Percentiles rank a stretch among this genome's conserved stretches.
phyloP scores from a whole-genome alignment of 2,329 filamentous ascomycete species.

The Exophiala dermatitidis region DNA sequence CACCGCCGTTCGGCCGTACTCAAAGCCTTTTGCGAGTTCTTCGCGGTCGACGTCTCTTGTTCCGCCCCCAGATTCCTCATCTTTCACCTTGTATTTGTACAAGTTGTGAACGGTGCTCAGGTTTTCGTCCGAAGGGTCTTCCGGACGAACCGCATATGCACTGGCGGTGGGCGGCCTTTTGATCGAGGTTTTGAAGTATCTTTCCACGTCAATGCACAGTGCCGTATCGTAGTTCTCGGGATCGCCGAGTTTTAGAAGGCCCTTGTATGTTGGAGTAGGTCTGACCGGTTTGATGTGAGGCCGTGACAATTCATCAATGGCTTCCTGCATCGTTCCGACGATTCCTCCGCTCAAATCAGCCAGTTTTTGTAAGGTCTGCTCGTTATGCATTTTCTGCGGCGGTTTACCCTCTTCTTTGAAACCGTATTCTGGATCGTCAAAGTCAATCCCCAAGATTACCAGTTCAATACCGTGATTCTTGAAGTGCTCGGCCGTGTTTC shows the following conservation, averaged over 20 bases:
- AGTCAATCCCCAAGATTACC: slow-evolving; percentile 81
- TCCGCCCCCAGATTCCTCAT: slow-evolving; percentile 65
- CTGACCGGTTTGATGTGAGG: slow-evolving; percentile 70
- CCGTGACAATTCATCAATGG: slow-evolving; percentile 68
- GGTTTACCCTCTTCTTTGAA: slow-evolving; percentile 88
- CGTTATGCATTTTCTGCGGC: slow-evolving; percentile 63
- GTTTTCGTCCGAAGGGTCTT: slow-evolving; percentile 6
- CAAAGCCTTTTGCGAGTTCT: slow-evolving; percentile 83
- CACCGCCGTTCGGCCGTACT: slow-evolving; percentile 87
- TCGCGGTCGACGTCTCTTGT: slow-evolving; percentile 77
- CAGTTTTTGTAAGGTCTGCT: slow-evolving; percentile 58
- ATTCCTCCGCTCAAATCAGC: slow-evolving; percentile 59
- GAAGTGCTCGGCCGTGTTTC: slow-evolving; percentile 31
- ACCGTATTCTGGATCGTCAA: slow-evolving; percentile 83
- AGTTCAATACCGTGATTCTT: slow-evolving; percentile 73
- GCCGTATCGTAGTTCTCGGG: slow-evolving; percentile 64
- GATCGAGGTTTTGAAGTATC: slow-evolving; percentile 79
- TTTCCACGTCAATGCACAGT: slow-evolving; percentile 75
- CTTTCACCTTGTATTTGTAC: slow-evolving; percentile 73
- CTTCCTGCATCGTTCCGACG: slow-evolving; percentile 80
- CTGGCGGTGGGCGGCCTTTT: slow-evolving; percentile 69
- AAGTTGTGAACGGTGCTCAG: slow-evolving; percentile 57
- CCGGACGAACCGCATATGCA: slow-evolving; percentile 57
- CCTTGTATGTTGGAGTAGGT: slow-evolving; percentile 72
- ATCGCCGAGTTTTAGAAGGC: slow-evolving; percentile 71